Conservation (phyloP, 2,329 filamentous ascomycete species). For the Penicillium sp. region DNA sequence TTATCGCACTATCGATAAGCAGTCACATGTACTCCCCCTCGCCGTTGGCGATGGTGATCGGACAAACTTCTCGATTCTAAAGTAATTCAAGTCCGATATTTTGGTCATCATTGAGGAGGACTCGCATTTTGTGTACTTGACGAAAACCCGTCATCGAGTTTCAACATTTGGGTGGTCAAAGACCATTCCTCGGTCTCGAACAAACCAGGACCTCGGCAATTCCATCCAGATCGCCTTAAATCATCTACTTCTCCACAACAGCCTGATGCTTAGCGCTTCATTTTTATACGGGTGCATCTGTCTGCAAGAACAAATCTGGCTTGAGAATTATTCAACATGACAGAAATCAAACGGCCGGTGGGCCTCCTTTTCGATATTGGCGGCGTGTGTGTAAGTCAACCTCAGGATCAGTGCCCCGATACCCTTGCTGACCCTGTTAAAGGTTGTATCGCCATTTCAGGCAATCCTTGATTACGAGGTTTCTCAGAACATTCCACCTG, state of each 20-base stretch:
- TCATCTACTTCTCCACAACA: constrained; percentile 8
- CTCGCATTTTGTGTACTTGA: not conserved
- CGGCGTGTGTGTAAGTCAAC: constrained; percentile 76
- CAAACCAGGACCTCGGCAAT: constrained; percentile 28
- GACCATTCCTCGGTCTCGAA: constrained; percentile 14
- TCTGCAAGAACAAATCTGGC: not conserved
- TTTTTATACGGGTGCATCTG: not conserved
- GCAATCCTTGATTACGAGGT: constrained; percentile 88
- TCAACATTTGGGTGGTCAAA: not conserved
- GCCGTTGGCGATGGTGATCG: not conserved
- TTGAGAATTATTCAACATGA: constrained; percentile 27
- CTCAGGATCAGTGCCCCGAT: not conserved
- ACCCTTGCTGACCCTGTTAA: constrained; percentile 7
- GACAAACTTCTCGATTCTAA: not conserved
- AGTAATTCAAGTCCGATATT: not conserved
- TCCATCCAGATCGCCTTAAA: constrained; percentile 3
- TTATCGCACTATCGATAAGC: constrained; percentile 10
- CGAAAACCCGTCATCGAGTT: not conserved
- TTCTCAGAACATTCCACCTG: constrained; percentile 67
- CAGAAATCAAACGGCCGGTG: constrained; percentile 52
- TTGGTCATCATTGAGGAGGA: not conserved
- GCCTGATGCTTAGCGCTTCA: not conserved
- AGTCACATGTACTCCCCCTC: constrained; percentile 6
- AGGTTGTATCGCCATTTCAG: constrained; percentile 90
- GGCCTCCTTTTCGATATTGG: constrained; percentile 92